Percentiles rank a stretch among this genome's conserved stretches.
Evolutionary conservation across 495 filamentous ascomycete species (phyloP).

Genomic region (Gamarada debralockiae): DNA sequence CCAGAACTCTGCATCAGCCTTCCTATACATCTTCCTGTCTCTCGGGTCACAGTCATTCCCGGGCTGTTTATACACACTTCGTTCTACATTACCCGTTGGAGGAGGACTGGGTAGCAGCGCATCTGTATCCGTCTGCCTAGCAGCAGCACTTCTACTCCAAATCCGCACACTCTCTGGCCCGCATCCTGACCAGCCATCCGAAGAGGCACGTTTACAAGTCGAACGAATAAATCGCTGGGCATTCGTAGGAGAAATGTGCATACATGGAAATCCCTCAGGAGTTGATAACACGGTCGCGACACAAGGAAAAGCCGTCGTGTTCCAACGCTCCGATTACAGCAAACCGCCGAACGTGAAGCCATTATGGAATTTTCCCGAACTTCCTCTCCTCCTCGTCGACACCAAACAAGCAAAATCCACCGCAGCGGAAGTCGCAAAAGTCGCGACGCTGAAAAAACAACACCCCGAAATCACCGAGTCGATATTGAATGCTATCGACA

Average conservation of each 20-base stretch:
- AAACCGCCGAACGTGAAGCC: conserved; percentile 75
- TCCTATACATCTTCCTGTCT: conserved; percentile 90
- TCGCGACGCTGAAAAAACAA: conserved; percentile 60
- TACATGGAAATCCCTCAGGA: conserved; percentile 93
- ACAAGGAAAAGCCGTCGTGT: conserved; percentile 88
- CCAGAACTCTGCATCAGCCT: conserved; percentile 71
- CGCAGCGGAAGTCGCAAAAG: conserved; percentile 78
- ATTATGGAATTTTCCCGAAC: conserved; percentile 79
- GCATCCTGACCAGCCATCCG: conserved; percentile 78
- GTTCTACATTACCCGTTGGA: conserved; percentile 90
- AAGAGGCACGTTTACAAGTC: conserved; percentile 78
- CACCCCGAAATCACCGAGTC: conserved; percentile 70
- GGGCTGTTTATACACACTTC: conserved; percentile 82
- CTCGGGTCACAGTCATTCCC: conserved; percentile 74
- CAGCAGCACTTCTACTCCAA: conserved; percentile 80
- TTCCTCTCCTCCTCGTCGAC: conserved; percentile 86
- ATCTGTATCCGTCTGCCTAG: conserved; percentile 87
- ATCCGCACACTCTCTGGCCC: conserved; percentile 82
- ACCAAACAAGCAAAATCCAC: conserved; percentile 82
- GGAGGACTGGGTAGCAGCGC: conserved; percentile 92
- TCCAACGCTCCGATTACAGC: conserved; percentile 72
- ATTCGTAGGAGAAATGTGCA: conserved; percentile 93
- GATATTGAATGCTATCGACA: conserved; percentile 79
- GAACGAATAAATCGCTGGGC: conserved; percentile 97
- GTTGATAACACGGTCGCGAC: conserved; percentile 97